Evolutionary conservation across 768 basidiomycete species (phyloP).

Genomic region (Russula emetica): DNA sequence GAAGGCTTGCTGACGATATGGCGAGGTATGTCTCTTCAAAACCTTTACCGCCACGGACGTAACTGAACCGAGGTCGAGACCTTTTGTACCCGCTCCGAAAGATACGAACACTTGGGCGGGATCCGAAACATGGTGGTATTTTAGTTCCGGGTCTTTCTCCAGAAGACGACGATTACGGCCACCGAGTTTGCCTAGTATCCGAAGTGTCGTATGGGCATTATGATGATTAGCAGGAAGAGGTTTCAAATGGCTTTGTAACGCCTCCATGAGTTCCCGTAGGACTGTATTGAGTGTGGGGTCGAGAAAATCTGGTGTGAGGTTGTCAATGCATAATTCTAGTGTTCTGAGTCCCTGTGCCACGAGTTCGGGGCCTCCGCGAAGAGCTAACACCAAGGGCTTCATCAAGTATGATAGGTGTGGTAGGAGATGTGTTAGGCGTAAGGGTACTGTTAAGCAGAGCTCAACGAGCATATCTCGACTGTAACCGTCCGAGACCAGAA

Average conservation of each 20-base stretch:
- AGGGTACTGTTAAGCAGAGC: slow-evolving; percentile 92
- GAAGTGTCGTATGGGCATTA: slow-evolving; percentile 90
- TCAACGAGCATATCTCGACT: slow-evolving; percentile 93
- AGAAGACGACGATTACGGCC: slow-evolving; percentile 88
- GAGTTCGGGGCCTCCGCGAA: slow-evolving; percentile 82
- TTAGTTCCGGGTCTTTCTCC: slow-evolving; percentile 71
- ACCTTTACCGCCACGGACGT: slow-evolving; percentile 60
- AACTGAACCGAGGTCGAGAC: slow-evolving; percentile 63
- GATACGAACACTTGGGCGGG: slow-evolving; percentile 67
- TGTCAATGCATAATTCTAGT: slow-evolving; percentile 98
- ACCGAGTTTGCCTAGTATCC: slow-evolving; percentile 94
- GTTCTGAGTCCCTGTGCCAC: slow-evolving; percentile 95
- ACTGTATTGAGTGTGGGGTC: slow-evolving; percentile 94
- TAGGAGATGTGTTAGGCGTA: slow-evolving; percentile 90
- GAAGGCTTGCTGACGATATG: slow-evolving; percentile 58
- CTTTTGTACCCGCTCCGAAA: slow-evolving; percentile 63
- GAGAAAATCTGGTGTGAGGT: slow-evolving; percentile 94
- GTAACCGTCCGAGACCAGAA: slow-evolving; percentile 77
- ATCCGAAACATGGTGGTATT: slow-evolving; percentile 65
- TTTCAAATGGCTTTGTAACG: slow-evolving; percentile 84
- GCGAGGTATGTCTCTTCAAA: slow-evolving; percentile 47
- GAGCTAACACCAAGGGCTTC: slow-evolving; percentile 89
- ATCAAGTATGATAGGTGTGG: slow-evolving; percentile 94
- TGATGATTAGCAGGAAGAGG: slow-evolving; percentile 86
- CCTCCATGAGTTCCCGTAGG: slow-evolving; percentile 89